These are phyloP conservation scores for Acanthamoeba healyi DNA, from an alignment of 208 protist species.

Conservation along the genomic window DNA sequence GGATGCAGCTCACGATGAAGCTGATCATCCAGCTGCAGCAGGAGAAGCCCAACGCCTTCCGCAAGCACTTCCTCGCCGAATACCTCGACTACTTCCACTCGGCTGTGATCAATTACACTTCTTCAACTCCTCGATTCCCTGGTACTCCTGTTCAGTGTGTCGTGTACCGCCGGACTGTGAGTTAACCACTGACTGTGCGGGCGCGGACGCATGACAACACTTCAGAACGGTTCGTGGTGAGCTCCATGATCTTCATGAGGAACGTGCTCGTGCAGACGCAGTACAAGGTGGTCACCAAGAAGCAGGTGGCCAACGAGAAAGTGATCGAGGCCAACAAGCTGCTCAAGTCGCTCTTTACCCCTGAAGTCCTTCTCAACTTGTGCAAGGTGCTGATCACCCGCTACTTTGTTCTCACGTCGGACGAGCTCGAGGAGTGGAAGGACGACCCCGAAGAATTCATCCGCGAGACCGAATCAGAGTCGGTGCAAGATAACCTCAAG, in stretches of 20 bases:
- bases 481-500: slow-evolving; percentile 72
- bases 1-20: slow-evolving; percentile 50
- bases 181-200: too few species aligned
- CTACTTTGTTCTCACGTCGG: slow-evolving; percentile 53
- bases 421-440: slow-evolving; percentile 72
- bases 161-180: not conserved
- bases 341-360: slow-evolving; percentile 50
- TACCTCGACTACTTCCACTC: slow-evolving; percentile 70
- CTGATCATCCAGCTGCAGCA: slow-evolving; percentile 71
- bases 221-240: slow-evolving; percentile 5
- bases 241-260: slow-evolving; percentile 59
- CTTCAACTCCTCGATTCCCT: not conserved
- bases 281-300: slow-evolving; percentile 15
- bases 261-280: slow-evolving; percentile 66
- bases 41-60: slow-evolving; percentile 70
- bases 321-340: slow-evolving; percentile 44
- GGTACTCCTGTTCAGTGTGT: slow-evolving; percentile 9
- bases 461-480: slow-evolving; percentile 64
- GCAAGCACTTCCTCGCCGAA: slow-evolving; percentile 47
- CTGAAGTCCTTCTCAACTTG: slow-evolving; percentile 51
- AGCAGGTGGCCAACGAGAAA: slow-evolving; percentile 52
- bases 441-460: slow-evolving; percentile 75
- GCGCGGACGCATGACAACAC: too few species aligned
- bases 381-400: slow-evolving; percentile 40
- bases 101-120: slow-evolving; percentile 5